phyloP scores from a whole-genome alignment of 441 rosid species.

The Dalechampia spathulata region DNA sequence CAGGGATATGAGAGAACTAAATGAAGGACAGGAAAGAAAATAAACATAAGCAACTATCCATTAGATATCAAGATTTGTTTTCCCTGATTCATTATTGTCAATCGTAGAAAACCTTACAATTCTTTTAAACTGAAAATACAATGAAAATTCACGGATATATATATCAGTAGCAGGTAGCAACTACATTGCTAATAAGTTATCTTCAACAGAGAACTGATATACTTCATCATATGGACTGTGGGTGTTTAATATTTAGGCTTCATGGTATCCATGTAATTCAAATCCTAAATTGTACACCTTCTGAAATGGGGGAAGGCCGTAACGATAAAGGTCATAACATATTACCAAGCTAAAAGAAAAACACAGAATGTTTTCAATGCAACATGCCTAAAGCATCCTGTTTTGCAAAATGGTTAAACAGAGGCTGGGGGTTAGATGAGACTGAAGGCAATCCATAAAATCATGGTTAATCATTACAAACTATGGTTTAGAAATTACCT shows the following conservation, averaged over 20 bases:
- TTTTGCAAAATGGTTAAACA: no score
- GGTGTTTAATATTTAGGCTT: background rate
- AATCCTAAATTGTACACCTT: background rate
- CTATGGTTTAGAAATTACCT: constrained; percentile 36
- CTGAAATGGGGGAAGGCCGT: background rate
- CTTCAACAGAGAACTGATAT: background rate
- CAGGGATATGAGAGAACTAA: no score
- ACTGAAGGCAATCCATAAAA: no score
- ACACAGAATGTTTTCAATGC: no score
- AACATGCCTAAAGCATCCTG: no score
- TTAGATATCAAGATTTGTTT: no score
- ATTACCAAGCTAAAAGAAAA: background rate
- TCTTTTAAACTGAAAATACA: background rate
- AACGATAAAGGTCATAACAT: background rate
- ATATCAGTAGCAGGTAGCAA: background rate
- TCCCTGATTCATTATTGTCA: no score
- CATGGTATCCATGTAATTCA: background rate
- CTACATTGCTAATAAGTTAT: background rate
- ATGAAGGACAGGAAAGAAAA: no score
- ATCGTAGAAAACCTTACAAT: no score
- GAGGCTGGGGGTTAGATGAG: no score
- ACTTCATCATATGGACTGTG: background rate
- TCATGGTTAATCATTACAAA: no score
- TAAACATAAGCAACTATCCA: no score
- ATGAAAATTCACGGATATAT: background rate